A percentile compares a stretch with the other conserved stretches of the same genome.
Conservation (phyloP, 345 rosid species). For the Zanthoxylum bungeanum region DNA sequence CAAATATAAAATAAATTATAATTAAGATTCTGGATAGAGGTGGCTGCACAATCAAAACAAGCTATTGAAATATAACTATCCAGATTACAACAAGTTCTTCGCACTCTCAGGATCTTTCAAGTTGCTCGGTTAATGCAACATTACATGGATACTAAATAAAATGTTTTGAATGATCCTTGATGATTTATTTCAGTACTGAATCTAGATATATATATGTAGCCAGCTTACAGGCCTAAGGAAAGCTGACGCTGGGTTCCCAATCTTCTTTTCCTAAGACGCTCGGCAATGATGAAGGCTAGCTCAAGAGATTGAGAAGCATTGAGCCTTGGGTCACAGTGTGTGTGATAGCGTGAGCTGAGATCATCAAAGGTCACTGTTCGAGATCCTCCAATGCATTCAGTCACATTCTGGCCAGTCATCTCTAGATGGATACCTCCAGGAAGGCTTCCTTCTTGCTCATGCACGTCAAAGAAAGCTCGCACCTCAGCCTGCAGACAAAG, state of each 20-base stretch:
- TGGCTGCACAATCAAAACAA: no score
- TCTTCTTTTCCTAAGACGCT: slow-evolving; percentile 56
- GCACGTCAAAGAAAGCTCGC: slow-evolving; percentile 57
- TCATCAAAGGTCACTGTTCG: slow-evolving; percentile 55
- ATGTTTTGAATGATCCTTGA: neutral
- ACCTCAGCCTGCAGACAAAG: slow-evolving; percentile 44
- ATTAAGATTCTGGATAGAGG: no score
- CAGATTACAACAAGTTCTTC: no score
- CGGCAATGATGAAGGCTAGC: slow-evolving; percentile 55
- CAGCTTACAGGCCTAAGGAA: slow-evolving; percentile 15
- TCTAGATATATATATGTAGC: neutral
- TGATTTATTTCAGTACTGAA: slow-evolving; percentile 17
- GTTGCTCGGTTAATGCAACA: no score
- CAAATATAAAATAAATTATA: no score
- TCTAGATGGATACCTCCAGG: slow-evolving; percentile 65
- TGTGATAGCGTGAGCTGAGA: slow-evolving; percentile 59
- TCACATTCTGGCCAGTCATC: slow-evolving; percentile 67
- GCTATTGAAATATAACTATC: no score
- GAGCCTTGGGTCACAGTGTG: slow-evolving; percentile 64
- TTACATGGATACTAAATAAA: neutral
- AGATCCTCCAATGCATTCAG: slow-evolving; percentile 66
- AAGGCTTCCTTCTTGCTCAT: slow-evolving; percentile 63
- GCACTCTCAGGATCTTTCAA: no score
- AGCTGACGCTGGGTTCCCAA: slow-evolving; percentile 28
- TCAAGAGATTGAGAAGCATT: slow-evolving; percentile 67